Base-by-base conservation (phyloP, 2,329 filamentous ascomycete genomes). In the Penicillium sp. region DNA sequence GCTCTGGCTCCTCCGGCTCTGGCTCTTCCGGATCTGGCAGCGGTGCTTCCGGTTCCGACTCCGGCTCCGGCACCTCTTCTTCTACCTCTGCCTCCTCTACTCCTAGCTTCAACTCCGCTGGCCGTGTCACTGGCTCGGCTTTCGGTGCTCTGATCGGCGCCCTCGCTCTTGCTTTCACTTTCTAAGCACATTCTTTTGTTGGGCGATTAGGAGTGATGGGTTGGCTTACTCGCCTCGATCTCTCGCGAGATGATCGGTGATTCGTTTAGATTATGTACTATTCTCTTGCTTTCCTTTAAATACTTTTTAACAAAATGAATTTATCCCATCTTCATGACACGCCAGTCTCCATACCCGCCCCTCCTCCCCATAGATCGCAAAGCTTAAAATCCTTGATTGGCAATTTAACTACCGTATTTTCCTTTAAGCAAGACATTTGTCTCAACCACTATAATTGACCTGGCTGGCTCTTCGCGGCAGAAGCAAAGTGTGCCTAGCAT, bases 121-220 rank as follows among this genome's bases (percentile, higher is more conserved):
- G 40, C 50, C 52, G 57, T 40, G 43, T 47, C 47, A 34, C 57
- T 14, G 55, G 56, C 53, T 63, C 61, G 10, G 58, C 56, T 43
- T 59, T 60, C 39, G 56, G 60, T 49, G 62, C 60, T 39, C 34
- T 65, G 24, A 48, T 59, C 32, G 56, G 53, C 48, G 58, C 57
- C 27, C 46, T 63, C 34, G 58, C 60, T 29, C 55, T 65, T 24
- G 63, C 62, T 36, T 58, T 65, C 51, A 61, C 60, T 49, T 54
- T 62, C 40, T 65, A 63, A 61, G 51, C 43, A 31, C 45, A 13
- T 53, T 34, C 32, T 47, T 50, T 29, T 31, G 34, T 39, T 49
- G 43, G 50, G 50, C 48, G 47, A 50, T 47, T 43, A 8, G 55
- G 55, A 53, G 57, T 60, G 59, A 61, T 46, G 47, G 55, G 52